These are phyloP conservation scores for Malus hybrid DNA, from an alignment of 331 rosid species.

Conservation along the genomic window DNA sequence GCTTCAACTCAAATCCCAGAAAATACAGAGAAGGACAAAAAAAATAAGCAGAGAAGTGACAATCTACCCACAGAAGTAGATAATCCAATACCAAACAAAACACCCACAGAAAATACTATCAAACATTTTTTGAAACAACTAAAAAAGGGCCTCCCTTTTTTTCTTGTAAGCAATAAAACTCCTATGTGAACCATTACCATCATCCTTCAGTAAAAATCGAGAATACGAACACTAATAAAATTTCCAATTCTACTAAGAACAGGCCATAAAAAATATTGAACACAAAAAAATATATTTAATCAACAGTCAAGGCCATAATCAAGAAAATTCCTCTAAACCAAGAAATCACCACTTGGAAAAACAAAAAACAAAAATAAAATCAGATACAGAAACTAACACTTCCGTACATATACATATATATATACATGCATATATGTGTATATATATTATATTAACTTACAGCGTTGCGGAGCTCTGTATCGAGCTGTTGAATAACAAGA, in stretches of 20 bases:
- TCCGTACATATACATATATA: neutral
- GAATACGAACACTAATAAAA: neutral
- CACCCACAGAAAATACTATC: neutral
- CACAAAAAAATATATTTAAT: neutral
- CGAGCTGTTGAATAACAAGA: conserved; percentile 90
- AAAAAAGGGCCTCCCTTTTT: neutral
- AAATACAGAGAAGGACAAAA: neutral
- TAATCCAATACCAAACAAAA: neutral
- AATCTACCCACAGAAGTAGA: neutral
- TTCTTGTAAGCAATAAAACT: neutral
- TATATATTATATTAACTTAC: conserved; percentile 33
- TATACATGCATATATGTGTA: too few relatives aligned
- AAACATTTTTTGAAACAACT: neutral
- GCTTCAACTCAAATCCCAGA: neutral
- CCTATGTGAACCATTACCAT: neutral
- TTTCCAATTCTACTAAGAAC: neutral
- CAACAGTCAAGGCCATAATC: neutral
- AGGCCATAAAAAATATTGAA: neutral
- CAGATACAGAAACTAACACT: neutral
- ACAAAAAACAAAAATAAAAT: too few relatives aligned
- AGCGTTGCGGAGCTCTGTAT: conserved; percentile 75
- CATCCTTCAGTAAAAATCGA: neutral
- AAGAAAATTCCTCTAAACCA: neutral
- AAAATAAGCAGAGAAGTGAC: neutral
- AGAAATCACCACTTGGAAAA: neutral